Evolutionary conservation across 2,329 filamentous ascomycete species (phyloP), one percentile per base, ranked within the genome.

Genomic region (Neofusicoccum laricinum): DNA sequence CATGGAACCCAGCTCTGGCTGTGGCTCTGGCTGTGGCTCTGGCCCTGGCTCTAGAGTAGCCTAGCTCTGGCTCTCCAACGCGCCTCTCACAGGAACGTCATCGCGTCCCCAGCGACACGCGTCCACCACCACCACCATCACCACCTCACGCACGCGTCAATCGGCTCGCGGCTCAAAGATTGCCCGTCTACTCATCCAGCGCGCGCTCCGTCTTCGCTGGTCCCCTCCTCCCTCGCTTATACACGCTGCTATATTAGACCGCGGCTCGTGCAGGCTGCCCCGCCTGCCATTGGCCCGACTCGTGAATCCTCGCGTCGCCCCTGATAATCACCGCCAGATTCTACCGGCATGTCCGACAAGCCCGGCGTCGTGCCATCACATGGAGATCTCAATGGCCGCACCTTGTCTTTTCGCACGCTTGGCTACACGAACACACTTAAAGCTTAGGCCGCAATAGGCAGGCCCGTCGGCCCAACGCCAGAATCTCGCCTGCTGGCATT

Each of bases 401-500:
- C 25, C 15, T 17, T 40, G 51, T 11, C 40, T 11, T 17, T 32
- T n/a, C 15, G 21, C 19, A 17, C 15, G 40, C 53, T 58, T 58
- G 53, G 53, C 53, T 12, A 34, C 11, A 12, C 21, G 19, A 17
- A 19, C 32, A 41, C 55, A 6, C 19, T 21, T 21, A 7, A 25
- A 10, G 19, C 41, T 59, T 59, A n/a, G 41, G 25, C 55, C 8
- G 32, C 30, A 34, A 34, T 59, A 59, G 55, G 55, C 55, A 59
- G 55, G 55, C 53, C 25, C 15, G 17, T 55, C 51, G 51, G 51
- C 8, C 25, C 21, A 17, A 32, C 21, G 15, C 53, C 41, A 17
- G 53, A 11, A 43, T 12, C 53, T 58, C 53, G 53, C 53, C 21
- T 58, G 41, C 40, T 32, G 40, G 40, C 53, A 58, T 58, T 58